A percentile compares a stretch with the other conserved stretches of the same genome.
phyloP scores from a whole-genome alignment of 345 rosid genomes.

The Heritiera fomes region DNA sequence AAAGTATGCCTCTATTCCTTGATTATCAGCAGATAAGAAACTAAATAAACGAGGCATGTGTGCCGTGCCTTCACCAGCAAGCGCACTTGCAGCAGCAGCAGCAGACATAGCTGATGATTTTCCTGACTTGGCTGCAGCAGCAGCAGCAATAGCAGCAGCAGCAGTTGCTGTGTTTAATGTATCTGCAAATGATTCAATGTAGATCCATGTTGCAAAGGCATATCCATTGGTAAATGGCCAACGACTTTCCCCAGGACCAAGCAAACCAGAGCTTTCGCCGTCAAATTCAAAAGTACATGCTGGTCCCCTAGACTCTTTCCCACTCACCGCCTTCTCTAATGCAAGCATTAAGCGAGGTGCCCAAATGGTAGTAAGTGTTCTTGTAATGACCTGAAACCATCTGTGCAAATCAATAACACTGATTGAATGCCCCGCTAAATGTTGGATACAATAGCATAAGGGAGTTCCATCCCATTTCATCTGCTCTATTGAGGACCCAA shows the following conservation, averaged over 20 bases:
- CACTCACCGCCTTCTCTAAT: slow-evolving; percentile 86
- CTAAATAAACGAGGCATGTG: slow-evolving; percentile 99
- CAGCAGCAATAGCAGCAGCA: slow-evolving; percentile 97
- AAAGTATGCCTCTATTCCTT: slow-evolving; percentile 95
- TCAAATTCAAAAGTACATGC: slow-evolving; percentile 92
- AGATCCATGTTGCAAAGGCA: slow-evolving; percentile 96
- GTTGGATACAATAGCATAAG: slow-evolving; percentile 80
- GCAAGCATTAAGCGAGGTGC: slow-evolving; percentile 72
- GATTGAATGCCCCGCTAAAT: slow-evolving; percentile 89
- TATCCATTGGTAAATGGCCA: slow-evolving; percentile 98
- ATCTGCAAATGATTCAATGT: slow-evolving; percentile 97
- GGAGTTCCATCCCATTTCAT: slow-evolving; percentile 76
- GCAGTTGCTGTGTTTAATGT: slow-evolving; percentile 97
- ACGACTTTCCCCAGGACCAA: slow-evolving; percentile 98
- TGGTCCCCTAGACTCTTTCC: slow-evolving; percentile 96
- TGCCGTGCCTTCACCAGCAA: slow-evolving; percentile 98
- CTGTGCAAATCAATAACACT: slow-evolving; percentile 75
- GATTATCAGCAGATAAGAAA: slow-evolving; percentile 95
- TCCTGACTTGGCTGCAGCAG: slow-evolving; percentile 97
- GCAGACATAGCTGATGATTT: slow-evolving; percentile 99
- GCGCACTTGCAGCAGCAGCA: slow-evolving; percentile 99
- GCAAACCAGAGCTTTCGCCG: slow-evolving; percentile 99
- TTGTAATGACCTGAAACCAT: slow-evolving; percentile 77
- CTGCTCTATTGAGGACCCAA: slow-evolving; percentile 36
- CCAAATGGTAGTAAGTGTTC: slow-evolving; percentile 64